These are phyloP conservation scores for Croton laevigatus DNA, from an alignment of 441 rosid species.

Conservation along the genomic window DNA sequence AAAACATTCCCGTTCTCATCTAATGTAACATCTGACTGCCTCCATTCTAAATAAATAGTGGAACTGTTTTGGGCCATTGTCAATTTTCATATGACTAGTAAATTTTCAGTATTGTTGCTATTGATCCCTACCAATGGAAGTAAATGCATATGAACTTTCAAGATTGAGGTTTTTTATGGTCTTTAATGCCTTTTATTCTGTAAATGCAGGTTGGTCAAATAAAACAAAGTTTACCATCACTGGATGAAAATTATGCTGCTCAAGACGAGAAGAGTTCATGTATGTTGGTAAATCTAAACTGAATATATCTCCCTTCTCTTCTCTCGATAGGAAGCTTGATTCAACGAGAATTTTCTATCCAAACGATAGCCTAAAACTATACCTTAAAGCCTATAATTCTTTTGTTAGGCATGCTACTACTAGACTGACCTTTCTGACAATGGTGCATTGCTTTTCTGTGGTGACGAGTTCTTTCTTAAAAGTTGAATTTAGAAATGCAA, in stretches of 20 bases:
- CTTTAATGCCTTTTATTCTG: constrained; percentile 10
- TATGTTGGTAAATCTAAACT: constrained; percentile 22
- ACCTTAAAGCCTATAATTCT: too few relatives aligned
- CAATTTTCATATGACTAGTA: constrained; percentile 2
- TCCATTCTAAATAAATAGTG: too few relatives aligned
- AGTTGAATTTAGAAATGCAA: too few relatives aligned
- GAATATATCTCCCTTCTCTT: constrained; percentile 7
- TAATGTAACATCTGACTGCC: neutral
- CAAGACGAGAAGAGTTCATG: constrained; percentile 70
- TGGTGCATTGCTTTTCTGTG: too few relatives aligned
- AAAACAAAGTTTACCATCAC: constrained; percentile 45
- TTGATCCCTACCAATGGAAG: neutral
- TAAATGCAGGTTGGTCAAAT: constrained; percentile 56
- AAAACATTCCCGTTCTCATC: neutral
- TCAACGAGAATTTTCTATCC: neutral
- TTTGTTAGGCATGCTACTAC: too few relatives aligned
- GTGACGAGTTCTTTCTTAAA: too few relatives aligned
- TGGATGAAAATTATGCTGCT: constrained; percentile 81
- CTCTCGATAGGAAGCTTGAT: neutral
- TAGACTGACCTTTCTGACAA: too few relatives aligned
- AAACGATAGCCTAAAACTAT: neutral
- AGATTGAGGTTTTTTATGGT: constrained; percentile 7
- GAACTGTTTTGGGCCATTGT: neutral
- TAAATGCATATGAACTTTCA: neutral
- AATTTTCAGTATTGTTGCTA: neutral